Evolutionary conservation across 169 alveolate genomes (phyloP).

Genomic region (Plasmodium inui): DNA sequence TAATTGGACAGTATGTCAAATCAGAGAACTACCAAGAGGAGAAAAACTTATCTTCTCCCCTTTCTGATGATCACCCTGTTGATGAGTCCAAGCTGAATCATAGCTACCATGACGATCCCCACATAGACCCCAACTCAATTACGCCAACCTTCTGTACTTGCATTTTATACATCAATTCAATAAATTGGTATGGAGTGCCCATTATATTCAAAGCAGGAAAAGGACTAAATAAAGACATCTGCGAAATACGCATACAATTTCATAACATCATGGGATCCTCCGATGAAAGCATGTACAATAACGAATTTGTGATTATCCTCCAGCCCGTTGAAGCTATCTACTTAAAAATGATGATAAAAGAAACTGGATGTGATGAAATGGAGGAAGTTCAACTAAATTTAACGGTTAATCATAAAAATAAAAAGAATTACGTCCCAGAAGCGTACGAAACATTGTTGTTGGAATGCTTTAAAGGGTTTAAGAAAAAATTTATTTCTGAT

Average conservation of each 20-base stretch:
- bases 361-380: conserved; percentile 80
- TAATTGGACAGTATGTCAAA: conserved; percentile 81
- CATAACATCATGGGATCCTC: conserved; percentile 78
- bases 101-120: conserved; percentile 77
- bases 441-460: conserved; percentile 82
- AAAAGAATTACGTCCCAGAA: conserved; percentile 78
- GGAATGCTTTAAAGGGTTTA: conserved; percentile 78
- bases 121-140: conserved; percentile 77
- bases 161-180: conserved; percentile 78
- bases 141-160: conserved; percentile 82
- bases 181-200: conserved; percentile 82
- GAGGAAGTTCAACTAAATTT: conserved; percentile 80
- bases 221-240: conserved; percentile 79
- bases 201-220: conserved; percentile 82
- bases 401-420: conserved; percentile 75
- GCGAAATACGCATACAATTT: conserved; percentile 79
- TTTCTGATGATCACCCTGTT: neutral
- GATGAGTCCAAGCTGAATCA: conserved; percentile 52
- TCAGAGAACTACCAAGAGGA: conserved; percentile 70
- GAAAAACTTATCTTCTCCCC: neutral
- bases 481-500: conserved; percentile 78
- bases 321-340: conserved; percentile 83
- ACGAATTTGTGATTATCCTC: conserved; percentile 78
- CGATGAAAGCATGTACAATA: conserved; percentile 75
- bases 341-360: conserved; percentile 79